These are phyloP conservation scores for Tuber umbilicatum DNA, from an alignment of 495 filamentous ascomycete genomes.

Conservation along the genomic window DNA sequence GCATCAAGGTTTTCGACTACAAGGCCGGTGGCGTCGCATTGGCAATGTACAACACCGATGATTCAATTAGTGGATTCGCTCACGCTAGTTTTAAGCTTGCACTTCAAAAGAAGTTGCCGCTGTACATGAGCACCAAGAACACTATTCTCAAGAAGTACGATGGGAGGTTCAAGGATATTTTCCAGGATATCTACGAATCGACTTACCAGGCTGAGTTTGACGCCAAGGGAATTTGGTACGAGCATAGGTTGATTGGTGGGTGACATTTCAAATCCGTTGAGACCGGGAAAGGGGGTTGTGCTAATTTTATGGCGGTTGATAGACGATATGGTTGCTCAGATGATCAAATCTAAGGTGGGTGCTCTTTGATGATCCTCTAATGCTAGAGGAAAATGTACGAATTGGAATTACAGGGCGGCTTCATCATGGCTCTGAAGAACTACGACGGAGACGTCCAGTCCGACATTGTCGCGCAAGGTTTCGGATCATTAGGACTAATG, in stretches of 20 bases:
- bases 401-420: conserved; percentile 53
- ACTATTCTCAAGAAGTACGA: conserved; percentile 99
- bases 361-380: not conserved
- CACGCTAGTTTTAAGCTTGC: conserved; percentile 95
- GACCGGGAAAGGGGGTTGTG: not conserved
- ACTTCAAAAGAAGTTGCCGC: conserved; percentile 70
- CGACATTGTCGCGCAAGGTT: conserved; percentile 95
- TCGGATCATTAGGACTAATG: conserved; percentile 96
- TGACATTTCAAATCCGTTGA: not conserved
- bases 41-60: conserved; percentile 96
- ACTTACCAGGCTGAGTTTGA: conserved; percentile 84
- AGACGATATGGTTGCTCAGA: conserved; percentile 99
- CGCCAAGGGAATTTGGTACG: conserved; percentile 91
- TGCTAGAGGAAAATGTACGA: not conserved
- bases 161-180: conserved; percentile 97
- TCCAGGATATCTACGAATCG: conserved; percentile 89
- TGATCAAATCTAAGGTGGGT: conserved; percentile 75
- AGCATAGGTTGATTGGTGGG: conserved; percentile 64
- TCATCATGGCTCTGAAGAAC: conserved; percentile 98
- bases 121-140: conserved; percentile 99
- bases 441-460: conserved; percentile 99
- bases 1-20: conserved; percentile 86
- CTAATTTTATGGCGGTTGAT: conserved; percentile 46
- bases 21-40: conserved; percentile 80
- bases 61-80: conserved; percentile 88